These are phyloP conservation scores for Spirogloea muscicola DNA, from an alignment of 139 green algal genomes.

Conservation along the genomic window DNA sequence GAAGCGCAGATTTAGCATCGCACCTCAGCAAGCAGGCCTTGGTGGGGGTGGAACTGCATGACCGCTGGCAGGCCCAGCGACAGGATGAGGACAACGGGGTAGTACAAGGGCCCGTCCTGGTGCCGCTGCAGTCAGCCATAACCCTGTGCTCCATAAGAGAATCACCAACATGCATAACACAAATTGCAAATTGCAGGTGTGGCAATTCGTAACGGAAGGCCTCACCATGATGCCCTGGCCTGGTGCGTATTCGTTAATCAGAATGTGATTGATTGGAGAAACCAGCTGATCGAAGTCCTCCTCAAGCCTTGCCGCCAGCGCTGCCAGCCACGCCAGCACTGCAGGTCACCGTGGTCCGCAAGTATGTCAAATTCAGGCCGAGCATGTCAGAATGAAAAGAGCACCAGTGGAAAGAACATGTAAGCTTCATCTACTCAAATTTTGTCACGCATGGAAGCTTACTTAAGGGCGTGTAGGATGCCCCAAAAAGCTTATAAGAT, in stretches of 20 bases:
- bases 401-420: too few relatives aligned
- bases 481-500: not conserved
- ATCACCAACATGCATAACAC: too few relatives aligned
- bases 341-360: not conserved
- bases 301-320: slow-evolving; percentile 11
- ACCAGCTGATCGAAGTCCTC: slow-evolving; percentile 18
- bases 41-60: slow-evolving; percentile 37
- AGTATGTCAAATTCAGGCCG: not conserved
- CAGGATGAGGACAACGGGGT: slow-evolving; percentile 35
- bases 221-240: slow-evolving; percentile 45
- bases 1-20: too few relatives aligned
- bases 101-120: slow-evolving; percentile 44
- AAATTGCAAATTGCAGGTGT: too few relatives aligned
- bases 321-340: slow-evolving; percentile 25
- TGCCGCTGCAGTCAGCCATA: slow-evolving; percentile 42
- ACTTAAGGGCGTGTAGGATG: too few relatives aligned
- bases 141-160: too few relatives aligned
- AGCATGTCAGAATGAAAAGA: not conserved
- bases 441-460: too few relatives aligned
- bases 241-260: slow-evolving; percentile 46
- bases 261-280: slow-evolving; percentile 35
- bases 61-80: slow-evolving; percentile 19
- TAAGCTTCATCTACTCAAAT: too few relatives aligned
- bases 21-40: too few relatives aligned
- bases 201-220: too few relatives aligned